Evolutionary conservation across 2,329 filamentous ascomycete species (phyloP), one percentile per base, ranked within the genome.

Genomic region (Fusarium denticulatum): DNA sequence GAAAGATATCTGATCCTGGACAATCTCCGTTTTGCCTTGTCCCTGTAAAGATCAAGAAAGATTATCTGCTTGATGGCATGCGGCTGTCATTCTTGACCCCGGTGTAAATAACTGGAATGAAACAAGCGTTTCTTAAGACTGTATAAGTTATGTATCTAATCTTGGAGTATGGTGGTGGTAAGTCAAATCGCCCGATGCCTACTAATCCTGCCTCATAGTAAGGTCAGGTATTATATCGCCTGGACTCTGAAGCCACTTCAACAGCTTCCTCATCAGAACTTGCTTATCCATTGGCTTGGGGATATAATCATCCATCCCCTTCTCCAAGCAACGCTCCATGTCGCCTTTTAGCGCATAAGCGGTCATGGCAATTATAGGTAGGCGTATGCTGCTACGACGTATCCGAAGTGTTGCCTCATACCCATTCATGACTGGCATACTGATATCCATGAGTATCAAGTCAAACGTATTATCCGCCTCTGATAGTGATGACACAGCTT

Each of bases 381-480:
- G 7, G 2, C n/a, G 7, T 45, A 63, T 37, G 5, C 58, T 46
- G 9, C 20, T 63, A 9, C n/a, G 30, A 2, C 61, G 57, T 52
- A 64, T 64, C 7, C 32, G 22, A 12, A 24, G 30, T 8, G 61
- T 63, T 20, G 61, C 61, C 37, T 64, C 61, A 7, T 64, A 64
- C 0, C 61, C 61, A n/a, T 64, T 64, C 61, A 64, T 64, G 1
- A 64, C 22, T 0, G 61, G 61, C 61, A 64, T 64, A 13, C 61
- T 64, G 16, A 64, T 64, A 34, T 64, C 61, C 61, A 64, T 64
- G 4, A 64, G 58, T 43, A 64, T 28, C 2, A 64, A 15, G 36
- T 64, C 61, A 30, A 53, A 64, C 0, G 14, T 5, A 7, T 32
- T 6, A 1, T 45, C 8, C 4, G 18, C 32, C 6, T 22, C 22